phyloP scores from a whole-genome alignment of 768 basidiomycete species.

The Phallus indusiatus region DNA sequence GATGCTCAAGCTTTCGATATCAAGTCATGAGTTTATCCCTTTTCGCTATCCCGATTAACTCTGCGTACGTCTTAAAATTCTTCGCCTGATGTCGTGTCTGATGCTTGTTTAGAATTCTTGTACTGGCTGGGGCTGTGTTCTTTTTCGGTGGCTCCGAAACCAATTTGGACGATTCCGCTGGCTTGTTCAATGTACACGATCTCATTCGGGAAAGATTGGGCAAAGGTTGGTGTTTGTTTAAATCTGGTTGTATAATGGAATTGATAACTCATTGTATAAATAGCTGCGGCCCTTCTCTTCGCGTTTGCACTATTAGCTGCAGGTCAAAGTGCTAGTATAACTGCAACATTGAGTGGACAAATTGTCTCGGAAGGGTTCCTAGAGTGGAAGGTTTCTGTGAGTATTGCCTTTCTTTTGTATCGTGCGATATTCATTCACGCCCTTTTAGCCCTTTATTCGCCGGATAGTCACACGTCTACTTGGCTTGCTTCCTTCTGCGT shows the following conservation, averaged over 20 bases:
- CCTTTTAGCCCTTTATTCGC: slow-evolving; percentile 54
- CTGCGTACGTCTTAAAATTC: slow-evolving; percentile 20
- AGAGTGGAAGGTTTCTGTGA: slow-evolving; percentile 34
- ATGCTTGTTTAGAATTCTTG: slow-evolving; percentile 25
- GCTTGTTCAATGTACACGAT: slow-evolving; percentile 33
- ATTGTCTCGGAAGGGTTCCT: slow-evolving; percentile 41
- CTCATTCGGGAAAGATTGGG: slow-evolving; percentile 33
- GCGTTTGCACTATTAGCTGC: slow-evolving; percentile 37
- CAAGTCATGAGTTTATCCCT: slow-evolving; percentile 28
- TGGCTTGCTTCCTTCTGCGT: slow-evolving; percentile 40
- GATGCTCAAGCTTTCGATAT: neutral
- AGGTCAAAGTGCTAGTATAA: slow-evolving; percentile 42
- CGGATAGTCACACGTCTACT: slow-evolving; percentile 77
- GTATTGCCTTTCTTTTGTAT: slow-evolving; percentile 8
- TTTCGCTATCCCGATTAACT: slow-evolving; percentile 40
- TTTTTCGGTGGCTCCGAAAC: slow-evolving; percentile 20
- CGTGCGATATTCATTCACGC: neutral
- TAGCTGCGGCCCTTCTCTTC: slow-evolving; percentile 34
- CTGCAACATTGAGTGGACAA: slow-evolving; percentile 39
- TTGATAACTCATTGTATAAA: neutral
- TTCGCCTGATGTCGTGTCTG: neutral
- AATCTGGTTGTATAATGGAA: neutral
- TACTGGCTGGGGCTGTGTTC: slow-evolving; percentile 33
- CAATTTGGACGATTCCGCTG: slow-evolving; percentile 18
- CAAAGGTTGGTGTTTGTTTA: slow-evolving; percentile 18